Evolutionary conservation across 75 land plant species (phyloP).

Genomic region (Pinus taeda): DNA sequence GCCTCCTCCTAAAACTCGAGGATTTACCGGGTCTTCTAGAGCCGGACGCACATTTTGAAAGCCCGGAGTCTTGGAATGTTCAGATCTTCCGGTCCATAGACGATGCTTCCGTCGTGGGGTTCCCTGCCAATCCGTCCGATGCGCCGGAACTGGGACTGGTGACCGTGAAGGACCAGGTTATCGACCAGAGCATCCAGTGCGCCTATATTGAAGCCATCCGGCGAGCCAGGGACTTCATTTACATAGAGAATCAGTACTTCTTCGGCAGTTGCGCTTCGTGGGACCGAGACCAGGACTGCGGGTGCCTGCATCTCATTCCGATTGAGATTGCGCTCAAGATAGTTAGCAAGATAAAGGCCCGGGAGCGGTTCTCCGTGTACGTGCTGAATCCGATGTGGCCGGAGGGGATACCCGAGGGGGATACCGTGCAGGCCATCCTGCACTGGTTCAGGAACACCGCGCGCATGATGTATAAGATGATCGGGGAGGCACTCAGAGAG

Average conservation of each 20-base stretch:
- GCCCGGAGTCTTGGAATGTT: neutral
- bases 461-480: constrained; percentile 46
- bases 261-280: no score
- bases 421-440: constrained; percentile 21
- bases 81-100: no score
- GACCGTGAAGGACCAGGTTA: constrained; percentile 36
- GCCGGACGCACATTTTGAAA: neutral
- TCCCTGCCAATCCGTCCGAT: constrained; percentile 16
- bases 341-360: constrained; percentile 42
- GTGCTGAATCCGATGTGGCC: constrained; percentile 60
- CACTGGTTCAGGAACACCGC: constrained; percentile 19
- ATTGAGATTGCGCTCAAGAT: constrained; percentile 11
- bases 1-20: no score
- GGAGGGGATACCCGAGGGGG: constrained; percentile 41
- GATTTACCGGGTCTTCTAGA: neutral
- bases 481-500: constrained; percentile 38
- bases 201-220: no score
- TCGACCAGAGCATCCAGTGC: no score
- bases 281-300: no score
- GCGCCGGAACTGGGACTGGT: constrained; percentile 15
- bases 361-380: constrained; percentile 43
- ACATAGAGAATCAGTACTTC: no score
- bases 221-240: no score
- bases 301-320: no score
- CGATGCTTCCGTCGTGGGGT: neutral